Evolutionary conservation across 1,284 basidiomycete species (phyloP).

Genomic region (Marasmius sp.): DNA sequence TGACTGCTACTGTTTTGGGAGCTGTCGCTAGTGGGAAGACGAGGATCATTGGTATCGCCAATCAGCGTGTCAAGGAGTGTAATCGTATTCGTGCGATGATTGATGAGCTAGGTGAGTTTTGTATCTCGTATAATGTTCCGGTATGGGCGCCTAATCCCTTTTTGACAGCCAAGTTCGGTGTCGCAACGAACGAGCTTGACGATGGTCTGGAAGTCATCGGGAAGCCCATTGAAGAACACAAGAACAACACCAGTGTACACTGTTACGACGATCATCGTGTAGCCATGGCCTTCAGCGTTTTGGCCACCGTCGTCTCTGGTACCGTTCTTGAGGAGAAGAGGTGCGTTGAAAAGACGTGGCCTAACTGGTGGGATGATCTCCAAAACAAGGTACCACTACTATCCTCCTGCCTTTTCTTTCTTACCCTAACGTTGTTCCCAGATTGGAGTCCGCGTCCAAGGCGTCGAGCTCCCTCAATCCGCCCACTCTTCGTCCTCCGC

Average conservation of each 20-base stretch:
- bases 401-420: neutral
- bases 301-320: constrained; percentile 73
- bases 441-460: constrained; percentile 90
- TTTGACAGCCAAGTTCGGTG: constrained; percentile 85
- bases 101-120: constrained; percentile 79
- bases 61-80: constrained; percentile 98
- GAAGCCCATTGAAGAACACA: constrained; percentile 62
- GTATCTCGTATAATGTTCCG: neutral
- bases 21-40: constrained; percentile 80
- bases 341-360: constrained; percentile 99
- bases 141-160: constrained; percentile 4
- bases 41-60: constrained; percentile 93
- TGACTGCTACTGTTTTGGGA: constrained; percentile 91
- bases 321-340: constrained; percentile 94
- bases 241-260: constrained; percentile 75
- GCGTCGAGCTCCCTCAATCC: constrained; percentile 68
- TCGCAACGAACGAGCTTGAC: constrained; percentile 89
- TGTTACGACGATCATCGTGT: constrained; percentile 99
- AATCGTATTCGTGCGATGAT: constrained; percentile 97
- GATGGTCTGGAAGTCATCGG: constrained; percentile 94
- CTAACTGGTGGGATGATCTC: constrained; percentile 99
- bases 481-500: constrained; percentile 20
- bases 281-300: constrained; percentile 96
- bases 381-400: constrained; percentile 72
- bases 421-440: constrained; percentile 29